Conservation (phyloP, 306 rosid genomes). For the Vigna unguiculata region DNA sequence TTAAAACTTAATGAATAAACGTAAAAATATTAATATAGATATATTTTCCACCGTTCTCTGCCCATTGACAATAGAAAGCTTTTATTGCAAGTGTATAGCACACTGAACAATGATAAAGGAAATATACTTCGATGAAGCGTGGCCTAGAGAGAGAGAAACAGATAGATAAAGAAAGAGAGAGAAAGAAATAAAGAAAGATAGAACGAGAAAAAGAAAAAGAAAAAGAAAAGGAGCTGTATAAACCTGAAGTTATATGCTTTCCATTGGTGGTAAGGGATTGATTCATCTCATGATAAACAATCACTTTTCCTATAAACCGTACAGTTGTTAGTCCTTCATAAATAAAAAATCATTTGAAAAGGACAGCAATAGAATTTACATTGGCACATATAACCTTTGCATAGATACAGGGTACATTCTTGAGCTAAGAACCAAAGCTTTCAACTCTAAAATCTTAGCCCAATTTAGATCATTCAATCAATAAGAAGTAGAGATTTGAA, state of each 20-base stretch:
- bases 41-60: too few species aligned
- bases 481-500: not conserved
- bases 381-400: conserved; percentile 33
- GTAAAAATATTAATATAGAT: too few species aligned
- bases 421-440: conserved; percentile 34
- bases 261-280: conserved; percentile 9
- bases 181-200: too few species aligned
- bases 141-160: too few species aligned
- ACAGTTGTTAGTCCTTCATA: conserved; percentile 41
- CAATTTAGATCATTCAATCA: not conserved
- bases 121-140: too few species aligned
- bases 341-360: conserved; percentile 31
- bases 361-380: conserved; percentile 41
- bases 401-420: conserved; percentile 25
- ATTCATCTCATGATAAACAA: conserved; percentile 39
- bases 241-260: conserved; percentile 27
- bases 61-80: too few species aligned
- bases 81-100: too few species aligned
- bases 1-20: not conserved
- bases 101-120: too few species aligned
- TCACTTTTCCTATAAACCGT: conserved; percentile 31
- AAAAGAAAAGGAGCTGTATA: not conserved
- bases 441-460: conserved; percentile 22
- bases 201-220: too few species aligned
- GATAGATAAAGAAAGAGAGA: too few species aligned